Percentiles rank a stretch among this genome's conserved stretches.
Evolutionary conservation across 306 rosid genomes (phyloP).

Genomic region (Inga leiocalycina): DNA sequence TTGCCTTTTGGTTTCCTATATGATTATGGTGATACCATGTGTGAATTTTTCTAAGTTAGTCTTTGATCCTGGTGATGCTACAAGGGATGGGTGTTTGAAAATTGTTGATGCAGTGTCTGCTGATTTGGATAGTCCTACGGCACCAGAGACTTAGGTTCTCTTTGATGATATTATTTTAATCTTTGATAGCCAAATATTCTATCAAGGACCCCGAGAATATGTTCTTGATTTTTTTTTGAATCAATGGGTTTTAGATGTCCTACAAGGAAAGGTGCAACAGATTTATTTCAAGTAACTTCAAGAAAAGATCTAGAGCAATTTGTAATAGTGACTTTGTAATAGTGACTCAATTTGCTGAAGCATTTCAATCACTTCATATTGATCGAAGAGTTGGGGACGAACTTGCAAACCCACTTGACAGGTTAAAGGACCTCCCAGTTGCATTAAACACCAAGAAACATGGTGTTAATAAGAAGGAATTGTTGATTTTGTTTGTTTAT

Average conservation of each 20-base stretch:
- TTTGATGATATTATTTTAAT: slow-evolving; percentile 59
- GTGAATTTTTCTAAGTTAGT: too few relatives aligned
- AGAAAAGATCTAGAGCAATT: slow-evolving; percentile 61
- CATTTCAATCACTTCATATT: slow-evolving; percentile 49
- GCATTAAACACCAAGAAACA: slow-evolving; percentile 52
- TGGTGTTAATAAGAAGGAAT: slow-evolving; percentile 46
- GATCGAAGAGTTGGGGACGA: slow-evolving; percentile 41
- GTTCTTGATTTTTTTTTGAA: slow-evolving; percentile 52
- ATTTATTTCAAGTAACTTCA: slow-evolving; percentile 66
- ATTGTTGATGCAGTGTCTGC: too few relatives aligned
- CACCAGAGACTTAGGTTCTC: slow-evolving; percentile 57
- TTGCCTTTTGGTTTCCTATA: too few relatives aligned
- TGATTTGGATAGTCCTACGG: slow-evolving; percentile 13
- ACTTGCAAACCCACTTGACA: slow-evolving; percentile 54
- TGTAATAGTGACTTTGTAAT: slow-evolving; percentile 47
- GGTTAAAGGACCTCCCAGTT: slow-evolving; percentile 52
- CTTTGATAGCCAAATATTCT: slow-evolving; percentile 58
- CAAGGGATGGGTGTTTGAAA: too few relatives aligned
- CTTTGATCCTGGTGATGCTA: too few relatives aligned
- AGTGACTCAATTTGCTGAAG: slow-evolving; percentile 51
- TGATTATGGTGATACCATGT: too few relatives aligned
- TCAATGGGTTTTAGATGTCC: slow-evolving; percentile 57
- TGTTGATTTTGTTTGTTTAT: slow-evolving; percentile 22
- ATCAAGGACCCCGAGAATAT: slow-evolving; percentile 58
- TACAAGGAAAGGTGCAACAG: slow-evolving; percentile 56